phyloP scores from a whole-genome alignment of 345 rosid genomes.

The Salix koriyanagi region DNA sequence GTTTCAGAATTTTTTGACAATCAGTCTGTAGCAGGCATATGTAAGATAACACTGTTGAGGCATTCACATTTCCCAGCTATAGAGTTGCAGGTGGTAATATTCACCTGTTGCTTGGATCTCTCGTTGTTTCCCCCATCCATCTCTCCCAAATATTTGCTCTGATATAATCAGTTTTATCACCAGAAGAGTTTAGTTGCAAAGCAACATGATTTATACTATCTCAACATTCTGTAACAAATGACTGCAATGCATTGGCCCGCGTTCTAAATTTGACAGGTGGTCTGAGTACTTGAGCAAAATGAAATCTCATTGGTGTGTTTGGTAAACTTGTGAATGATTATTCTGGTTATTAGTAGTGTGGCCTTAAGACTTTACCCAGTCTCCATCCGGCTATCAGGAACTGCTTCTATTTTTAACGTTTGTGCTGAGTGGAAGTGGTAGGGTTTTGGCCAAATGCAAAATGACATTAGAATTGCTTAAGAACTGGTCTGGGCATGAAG shows the following conservation, averaged over 20 bases:
- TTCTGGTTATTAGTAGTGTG: not conserved
- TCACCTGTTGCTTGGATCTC: not conserved
- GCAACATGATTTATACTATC: not conserved
- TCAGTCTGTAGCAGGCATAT: not conserved
- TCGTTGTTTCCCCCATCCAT: not conserved
- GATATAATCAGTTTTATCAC: not conserved
- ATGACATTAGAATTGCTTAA: too few relatives aligned
- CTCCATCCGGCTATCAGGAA: not conserved
- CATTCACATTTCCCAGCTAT: not conserved
- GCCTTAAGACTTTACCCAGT: not conserved
- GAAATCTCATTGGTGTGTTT: not conserved
- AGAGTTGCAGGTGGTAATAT: not conserved
- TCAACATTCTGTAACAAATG: not conserved
- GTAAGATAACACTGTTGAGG: slow-evolving; percentile 16
- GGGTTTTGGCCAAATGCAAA: too few relatives aligned
- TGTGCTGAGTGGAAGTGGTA: too few relatives aligned
- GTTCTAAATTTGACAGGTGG: not conserved
- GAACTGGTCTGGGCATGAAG: too few relatives aligned
- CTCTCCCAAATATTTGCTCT: not conserved
- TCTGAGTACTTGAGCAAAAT: not conserved
- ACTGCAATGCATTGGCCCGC: too few relatives aligned
- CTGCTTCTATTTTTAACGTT: too few relatives aligned
- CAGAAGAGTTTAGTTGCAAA: not conserved
- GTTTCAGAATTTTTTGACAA: not conserved
- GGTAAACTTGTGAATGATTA: not conserved